A percentile compares a stretch with the other conserved stretches of the same genome.
Evolutionary conservation across 176 grass and related monocot genomes (phyloP).

Genomic region (Carex littledalei): DNA sequence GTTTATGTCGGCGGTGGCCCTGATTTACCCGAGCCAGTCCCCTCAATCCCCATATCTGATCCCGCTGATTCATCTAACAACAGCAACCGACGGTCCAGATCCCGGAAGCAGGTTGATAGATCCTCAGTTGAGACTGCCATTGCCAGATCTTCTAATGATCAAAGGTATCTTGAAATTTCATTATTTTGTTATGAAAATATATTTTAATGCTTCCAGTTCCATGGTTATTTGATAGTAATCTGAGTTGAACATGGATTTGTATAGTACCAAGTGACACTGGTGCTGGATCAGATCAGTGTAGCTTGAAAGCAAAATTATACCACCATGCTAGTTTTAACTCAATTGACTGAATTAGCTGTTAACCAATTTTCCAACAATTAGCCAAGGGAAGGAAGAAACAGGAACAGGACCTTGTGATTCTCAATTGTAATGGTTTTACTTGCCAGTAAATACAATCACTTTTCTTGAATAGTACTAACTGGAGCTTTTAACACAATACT

Average conservation of each 20-base stretch:
- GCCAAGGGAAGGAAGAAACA: neutral
- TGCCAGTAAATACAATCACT: neutral
- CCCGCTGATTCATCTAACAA: neutral
- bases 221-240: neutral
- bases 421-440: neutral
- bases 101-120: constrained; percentile 15
- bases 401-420: neutral
- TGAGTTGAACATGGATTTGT: neutral
- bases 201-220: neutral
- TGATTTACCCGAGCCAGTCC: constrained; percentile 29
- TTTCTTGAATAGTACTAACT: neutral
- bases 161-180: neutral
- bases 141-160: constrained; percentile 7
- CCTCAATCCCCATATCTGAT: constrained; percentile 4
- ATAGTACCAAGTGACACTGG: constrained; percentile 1
- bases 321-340: neutral
- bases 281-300: neutral
- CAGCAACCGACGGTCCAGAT: constrained; percentile 32
- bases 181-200: neutral
- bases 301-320: neutral
- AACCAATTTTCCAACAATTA: neutral
- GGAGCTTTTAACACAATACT: neutral
- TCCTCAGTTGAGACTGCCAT: constrained; percentile 23
- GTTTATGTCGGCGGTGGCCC: constrained; percentile 49
- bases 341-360: neutral